Evolutionary conservation across 192 early-diverging fungal species (phyloP).

Genomic region (Physocladia obscura): DNA sequence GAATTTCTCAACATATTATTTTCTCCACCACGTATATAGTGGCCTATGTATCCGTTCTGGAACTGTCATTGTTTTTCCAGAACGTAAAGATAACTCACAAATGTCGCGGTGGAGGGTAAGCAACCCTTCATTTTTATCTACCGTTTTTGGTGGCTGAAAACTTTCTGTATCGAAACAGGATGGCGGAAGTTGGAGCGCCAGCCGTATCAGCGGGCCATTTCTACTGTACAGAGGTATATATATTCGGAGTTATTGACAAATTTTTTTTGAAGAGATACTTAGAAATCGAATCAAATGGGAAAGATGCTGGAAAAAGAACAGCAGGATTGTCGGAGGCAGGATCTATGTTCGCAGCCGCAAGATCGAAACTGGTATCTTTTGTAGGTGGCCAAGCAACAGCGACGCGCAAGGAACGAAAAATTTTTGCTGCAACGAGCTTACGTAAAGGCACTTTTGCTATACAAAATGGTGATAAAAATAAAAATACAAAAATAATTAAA

Average conservation of each 20-base stretch:
- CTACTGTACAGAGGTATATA: slow-evolving; percentile 9
- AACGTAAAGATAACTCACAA: neutral
- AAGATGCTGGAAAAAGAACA: neutral
- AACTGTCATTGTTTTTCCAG: slow-evolving; percentile 26
- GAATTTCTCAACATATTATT: neutral
- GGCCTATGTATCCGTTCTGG: slow-evolving; percentile 14
- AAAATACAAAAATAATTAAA: no score
- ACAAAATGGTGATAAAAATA: no score
- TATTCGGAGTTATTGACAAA: neutral
- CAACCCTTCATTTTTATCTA: neutral
- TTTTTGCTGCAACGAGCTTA: neutral
- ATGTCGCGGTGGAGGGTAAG: slow-evolving; percentile 11
- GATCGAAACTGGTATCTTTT: neutral
- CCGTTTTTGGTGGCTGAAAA: neutral
- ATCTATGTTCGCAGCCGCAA: neutral
- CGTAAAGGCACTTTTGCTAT: neutral
- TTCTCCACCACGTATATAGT: no score
- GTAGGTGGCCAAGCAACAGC: neutral
- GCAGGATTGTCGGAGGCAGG: neutral
- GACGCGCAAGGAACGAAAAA: neutral
- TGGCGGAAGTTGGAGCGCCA: neutral
- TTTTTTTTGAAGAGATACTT: neutral
- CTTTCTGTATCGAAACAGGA: neutral
- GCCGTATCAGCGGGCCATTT: slow-evolving; percentile 3
- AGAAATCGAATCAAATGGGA: neutral